Evolutionary conservation across 345 rosid genomes (phyloP).

Genomic region (Zanthoxylum bungeanum): DNA sequence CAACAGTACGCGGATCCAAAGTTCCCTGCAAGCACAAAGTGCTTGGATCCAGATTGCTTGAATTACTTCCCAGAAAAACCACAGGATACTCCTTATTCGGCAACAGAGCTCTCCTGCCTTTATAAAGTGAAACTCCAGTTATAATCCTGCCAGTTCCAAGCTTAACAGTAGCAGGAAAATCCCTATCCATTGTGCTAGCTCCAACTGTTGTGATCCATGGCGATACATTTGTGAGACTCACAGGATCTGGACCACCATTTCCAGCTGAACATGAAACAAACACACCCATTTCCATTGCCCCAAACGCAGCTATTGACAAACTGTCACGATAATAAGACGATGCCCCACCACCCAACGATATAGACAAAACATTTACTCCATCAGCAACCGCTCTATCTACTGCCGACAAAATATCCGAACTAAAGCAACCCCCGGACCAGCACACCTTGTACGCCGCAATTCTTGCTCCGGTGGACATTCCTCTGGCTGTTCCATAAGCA

Average conservation of each 20-base stretch:
- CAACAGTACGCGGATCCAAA: conserved; percentile 39
- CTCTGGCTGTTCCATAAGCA: conserved; percentile 73
- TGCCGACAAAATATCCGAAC: conserved; percentile 72
- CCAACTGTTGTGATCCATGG: conserved; percentile 90
- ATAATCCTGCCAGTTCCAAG: conserved; percentile 42
- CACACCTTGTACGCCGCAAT: conserved; percentile 79
- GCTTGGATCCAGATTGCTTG: conserved; percentile 49
- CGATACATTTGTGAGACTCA: conserved; percentile 64
- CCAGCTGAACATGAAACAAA: conserved; percentile 75
- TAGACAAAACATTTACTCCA: conserved; percentile 69
- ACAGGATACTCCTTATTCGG: conserved; percentile 47
- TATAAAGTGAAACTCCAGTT: conserved; percentile 61
- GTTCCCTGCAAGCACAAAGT: conserved; percentile 62
- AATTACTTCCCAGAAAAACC: conserved; percentile 55
- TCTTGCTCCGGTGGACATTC: conserved; percentile 79
- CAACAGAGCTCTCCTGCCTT: conserved; percentile 39
- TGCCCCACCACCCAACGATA: conserved; percentile 80
- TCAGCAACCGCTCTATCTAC: conserved; percentile 74
- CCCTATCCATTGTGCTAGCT: conserved; percentile 76
- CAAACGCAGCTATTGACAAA: conserved; percentile 68
- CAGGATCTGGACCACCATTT: conserved; percentile 65
- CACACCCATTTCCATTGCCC: conserved; percentile 89
- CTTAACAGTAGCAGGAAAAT: conserved; percentile 57
- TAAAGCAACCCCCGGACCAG: conserved; percentile 68
- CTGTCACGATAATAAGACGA: conserved; percentile 53